These are phyloP conservation scores for Diplodia scrobiculata DNA, from an alignment of 2,329 filamentous ascomycete genomes.

Conservation along the genomic window DNA sequence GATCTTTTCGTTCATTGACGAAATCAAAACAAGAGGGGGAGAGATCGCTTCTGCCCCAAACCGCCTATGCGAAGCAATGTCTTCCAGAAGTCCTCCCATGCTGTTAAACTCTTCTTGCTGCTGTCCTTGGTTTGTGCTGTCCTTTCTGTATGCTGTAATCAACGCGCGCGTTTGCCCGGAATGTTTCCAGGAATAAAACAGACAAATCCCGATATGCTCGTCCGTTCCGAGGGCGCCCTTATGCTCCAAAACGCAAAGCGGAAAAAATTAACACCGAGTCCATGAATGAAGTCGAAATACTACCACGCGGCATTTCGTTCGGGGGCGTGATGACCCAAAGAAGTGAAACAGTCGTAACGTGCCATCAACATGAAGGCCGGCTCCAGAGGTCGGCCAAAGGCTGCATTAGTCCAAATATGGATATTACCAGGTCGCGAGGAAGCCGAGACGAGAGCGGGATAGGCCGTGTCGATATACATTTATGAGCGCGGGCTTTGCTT, in stretches of 20 bases:
- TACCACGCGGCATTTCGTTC: constrained; percentile 3
- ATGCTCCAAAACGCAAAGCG: constrained; percentile 27
- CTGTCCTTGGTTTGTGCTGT: constrained; percentile 26
- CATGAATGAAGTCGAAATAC: constrained; percentile 20
- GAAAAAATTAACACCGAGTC: constrained; percentile 18
- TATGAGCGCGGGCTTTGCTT: constrained; percentile 35
- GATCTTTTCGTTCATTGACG: constrained; percentile 14
- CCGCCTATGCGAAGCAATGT: constrained; percentile 25
- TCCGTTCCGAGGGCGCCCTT: constrained; percentile 16
- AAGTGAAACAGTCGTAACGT: constrained; percentile 26
- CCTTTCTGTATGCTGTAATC: constrained; percentile 23
- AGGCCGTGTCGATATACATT: constrained; percentile 25
- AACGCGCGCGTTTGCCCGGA: constrained; percentile 2
- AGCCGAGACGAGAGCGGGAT: constrained; percentile 18
- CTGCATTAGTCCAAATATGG: constrained; percentile 23
- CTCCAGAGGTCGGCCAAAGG: constrained; percentile 24
- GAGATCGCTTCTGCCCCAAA: constrained; percentile 24
- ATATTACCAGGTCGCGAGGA: constrained; percentile 13
- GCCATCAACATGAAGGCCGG: constrained; percentile 29
- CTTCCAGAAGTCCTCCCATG: constrained; percentile 26
- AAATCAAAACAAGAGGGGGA: constrained; percentile 26
- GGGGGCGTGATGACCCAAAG: constrained; percentile 2
- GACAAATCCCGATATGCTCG: constrained; percentile 22
- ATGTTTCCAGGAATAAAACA: constrained; percentile 6
- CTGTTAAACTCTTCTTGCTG: constrained; percentile 23